Evolutionary conservation across 108 stramenopile genomes (phyloP).

Genomic region (Cyclostephanos tholiformis): DNA sequence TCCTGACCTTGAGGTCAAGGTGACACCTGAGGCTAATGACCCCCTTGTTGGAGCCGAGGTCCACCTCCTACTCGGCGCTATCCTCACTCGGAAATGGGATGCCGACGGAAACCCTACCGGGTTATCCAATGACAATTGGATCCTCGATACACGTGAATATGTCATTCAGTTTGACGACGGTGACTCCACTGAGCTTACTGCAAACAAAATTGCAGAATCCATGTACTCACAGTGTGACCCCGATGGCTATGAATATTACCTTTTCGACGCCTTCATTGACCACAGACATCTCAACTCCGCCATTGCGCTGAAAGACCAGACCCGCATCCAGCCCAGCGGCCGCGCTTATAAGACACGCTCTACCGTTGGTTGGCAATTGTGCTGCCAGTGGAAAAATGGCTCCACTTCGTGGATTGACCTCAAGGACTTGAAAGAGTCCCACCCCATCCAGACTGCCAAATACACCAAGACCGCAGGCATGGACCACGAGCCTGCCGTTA

Average conservation of each 20-base stretch:
- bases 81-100: slow-evolving; percentile 27
- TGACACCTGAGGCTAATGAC: slow-evolving; percentile 18
- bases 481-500: no score
- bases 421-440: no score
- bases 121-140: neutral
- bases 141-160: slow-evolving; percentile 34
- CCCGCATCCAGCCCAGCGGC: no score
- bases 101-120: slow-evolving; percentile 45
- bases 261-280: neutral
- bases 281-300: neutral
- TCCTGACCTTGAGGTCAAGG: neutral
- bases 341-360: no score
- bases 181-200: slow-evolving; percentile 18
- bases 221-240: no score
- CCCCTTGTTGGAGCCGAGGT: slow-evolving; percentile 35
- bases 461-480: no score
- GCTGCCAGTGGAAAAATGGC: no score
- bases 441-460: no score
- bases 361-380: no score
- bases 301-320: neutral
- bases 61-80: slow-evolving; percentile 24
- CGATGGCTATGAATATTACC: no score
- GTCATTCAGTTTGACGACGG: slow-evolving; percentile 30
- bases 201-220: slow-evolving; percentile 17
- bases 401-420: no score